phyloP scores from a whole-genome alignment of 371 early-diverging fungal species.

The Chytridiales sp. region DNA sequence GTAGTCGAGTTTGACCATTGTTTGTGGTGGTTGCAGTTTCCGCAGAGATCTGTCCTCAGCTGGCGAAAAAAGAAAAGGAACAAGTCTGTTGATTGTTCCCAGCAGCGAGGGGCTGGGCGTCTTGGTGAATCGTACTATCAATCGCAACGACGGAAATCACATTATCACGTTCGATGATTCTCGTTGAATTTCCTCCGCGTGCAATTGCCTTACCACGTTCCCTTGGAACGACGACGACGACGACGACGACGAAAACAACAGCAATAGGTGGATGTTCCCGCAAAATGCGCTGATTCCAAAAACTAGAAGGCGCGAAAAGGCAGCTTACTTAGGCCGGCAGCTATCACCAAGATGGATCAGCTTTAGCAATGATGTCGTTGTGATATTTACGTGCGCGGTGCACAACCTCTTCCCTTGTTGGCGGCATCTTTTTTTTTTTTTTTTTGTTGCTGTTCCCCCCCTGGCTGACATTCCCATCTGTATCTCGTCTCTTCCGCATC shows the following conservation, averaged over 20 bases:
- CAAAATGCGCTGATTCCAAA: neutral
- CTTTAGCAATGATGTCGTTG: neutral
- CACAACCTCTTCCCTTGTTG: neutral
- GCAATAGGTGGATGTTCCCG: too few species aligned
- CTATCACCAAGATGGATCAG: neutral
- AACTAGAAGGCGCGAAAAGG: neutral
- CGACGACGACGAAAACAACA: too few species aligned
- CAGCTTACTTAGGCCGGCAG: neutral
- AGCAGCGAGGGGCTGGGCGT: too few species aligned
- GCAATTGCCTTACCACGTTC: too few species aligned
- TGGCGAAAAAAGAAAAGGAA: too few species aligned
- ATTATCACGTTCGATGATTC: too few species aligned
- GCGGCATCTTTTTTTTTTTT: neutral
- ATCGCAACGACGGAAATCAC: too few species aligned
- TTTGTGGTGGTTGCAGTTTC: neutral
- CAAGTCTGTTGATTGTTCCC: too few species aligned
- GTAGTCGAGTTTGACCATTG: slow-evolving; percentile 43
- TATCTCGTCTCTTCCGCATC: too few species aligned
- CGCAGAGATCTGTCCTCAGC: neutral
- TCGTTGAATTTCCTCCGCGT: too few species aligned
- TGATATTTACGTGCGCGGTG: neutral
- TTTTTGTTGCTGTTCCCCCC: neutral
- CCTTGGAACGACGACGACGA: too few species aligned
- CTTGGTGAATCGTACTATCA: too few species aligned
- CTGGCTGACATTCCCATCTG: neutral